Conservation (phyloP, 768 basidiomycete species). For the Mycena vulgaris region DNA sequence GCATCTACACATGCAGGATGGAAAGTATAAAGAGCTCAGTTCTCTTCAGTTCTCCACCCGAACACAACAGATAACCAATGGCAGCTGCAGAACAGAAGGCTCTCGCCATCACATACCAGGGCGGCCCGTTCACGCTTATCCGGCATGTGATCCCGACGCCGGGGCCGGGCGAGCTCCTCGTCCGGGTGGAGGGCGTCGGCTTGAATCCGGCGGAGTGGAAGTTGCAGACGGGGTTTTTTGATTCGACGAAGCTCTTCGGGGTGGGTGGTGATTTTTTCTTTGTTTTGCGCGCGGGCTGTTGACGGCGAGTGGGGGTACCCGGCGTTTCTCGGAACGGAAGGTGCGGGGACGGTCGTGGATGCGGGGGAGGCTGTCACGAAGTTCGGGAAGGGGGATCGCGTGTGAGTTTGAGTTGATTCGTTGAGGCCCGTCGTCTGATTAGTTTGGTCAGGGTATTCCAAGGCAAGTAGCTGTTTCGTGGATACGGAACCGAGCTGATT, state of each 20-base stretch:
- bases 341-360: background rate
- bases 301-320: background rate
- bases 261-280: no score
- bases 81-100: background rate
- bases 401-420: background rate
- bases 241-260: background rate
- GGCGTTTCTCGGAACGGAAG: background rate
- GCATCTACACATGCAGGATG: no score
- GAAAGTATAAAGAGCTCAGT: no score
- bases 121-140: background rate
- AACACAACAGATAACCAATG: background rate
- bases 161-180: slow-evolving; percentile 56
- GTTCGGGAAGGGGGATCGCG: background rate
- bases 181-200: slow-evolving; percentile 55
- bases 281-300: background rate
- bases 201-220: slow-evolving; percentile 66
- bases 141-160: slow-evolving; percentile 38
- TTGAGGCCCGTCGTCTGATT: background rate
- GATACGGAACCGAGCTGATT: background rate
- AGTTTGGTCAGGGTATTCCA: background rate
- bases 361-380: background rate
- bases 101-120: background rate
- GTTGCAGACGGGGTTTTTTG: slow-evolving; percentile 40
- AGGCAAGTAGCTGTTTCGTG: background rate
- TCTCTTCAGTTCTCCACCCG: no score